Conservation (phyloP, 305 asterid species). For the Solanum hybrid region DNA sequence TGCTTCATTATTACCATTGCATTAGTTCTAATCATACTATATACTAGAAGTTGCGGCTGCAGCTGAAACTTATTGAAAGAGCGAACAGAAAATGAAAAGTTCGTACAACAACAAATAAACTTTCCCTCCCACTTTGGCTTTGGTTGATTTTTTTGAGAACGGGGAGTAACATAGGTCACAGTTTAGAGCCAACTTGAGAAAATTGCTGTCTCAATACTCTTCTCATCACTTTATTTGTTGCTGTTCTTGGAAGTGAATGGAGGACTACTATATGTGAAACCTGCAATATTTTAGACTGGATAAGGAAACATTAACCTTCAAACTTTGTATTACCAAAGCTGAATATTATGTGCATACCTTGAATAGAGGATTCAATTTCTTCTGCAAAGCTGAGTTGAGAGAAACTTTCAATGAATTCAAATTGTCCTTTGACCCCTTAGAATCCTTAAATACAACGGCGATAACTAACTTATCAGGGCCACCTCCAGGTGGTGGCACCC, state of each 20-base stretch:
- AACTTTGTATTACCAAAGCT: background rate
- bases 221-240: slow-evolving; percentile 91
- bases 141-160: background rate
- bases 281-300: slow-evolving; percentile 31
- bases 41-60: background rate
- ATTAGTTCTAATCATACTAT: background rate
- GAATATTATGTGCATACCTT: slow-evolving; percentile 36
- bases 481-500: slow-evolving; percentile 78
- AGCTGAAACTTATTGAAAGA: background rate
- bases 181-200: slow-evolving; percentile 37
- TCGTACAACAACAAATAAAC: background rate
- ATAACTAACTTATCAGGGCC: slow-evolving; percentile 83
- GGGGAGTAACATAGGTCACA: slow-evolving; percentile 18
- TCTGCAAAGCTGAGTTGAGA: slow-evolving; percentile 79
- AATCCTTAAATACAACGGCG: slow-evolving; percentile 64
- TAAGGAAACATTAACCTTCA: slow-evolving; percentile 1
- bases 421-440: slow-evolving; percentile 21
- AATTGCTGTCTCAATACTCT: slow-evolving; percentile 69
- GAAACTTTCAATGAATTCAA: slow-evolving; percentile 32
- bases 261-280: slow-evolving; percentile 50
- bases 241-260: slow-evolving; percentile 87
- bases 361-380: slow-evolving; percentile 78
- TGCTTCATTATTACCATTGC: background rate
- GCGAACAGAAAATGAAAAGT: background rate
- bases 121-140: background rate